Conservation (phyloP, 2,329 filamentous ascomycete genomes). For the Sphaerulina musiva region DNA sequence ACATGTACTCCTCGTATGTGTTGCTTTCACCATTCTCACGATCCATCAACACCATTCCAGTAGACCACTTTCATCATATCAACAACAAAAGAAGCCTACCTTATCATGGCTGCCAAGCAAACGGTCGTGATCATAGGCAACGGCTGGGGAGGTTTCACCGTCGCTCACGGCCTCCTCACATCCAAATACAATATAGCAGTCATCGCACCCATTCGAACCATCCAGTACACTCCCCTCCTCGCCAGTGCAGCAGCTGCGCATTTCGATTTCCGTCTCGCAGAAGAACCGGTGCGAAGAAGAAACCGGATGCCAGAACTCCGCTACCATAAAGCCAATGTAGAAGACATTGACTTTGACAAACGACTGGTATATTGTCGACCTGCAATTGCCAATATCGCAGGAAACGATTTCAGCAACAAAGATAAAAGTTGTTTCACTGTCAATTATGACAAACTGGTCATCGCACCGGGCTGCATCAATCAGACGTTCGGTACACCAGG, state of each 20-base stretch:
- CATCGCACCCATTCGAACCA: slow-evolving; percentile 40
- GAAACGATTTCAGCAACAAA: slow-evolving; percentile 21
- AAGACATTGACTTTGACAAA: slow-evolving; percentile 35
- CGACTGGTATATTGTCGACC: slow-evolving; percentile 35
- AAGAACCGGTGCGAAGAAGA: slow-evolving; percentile 40
- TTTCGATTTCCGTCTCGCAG: slow-evolving; percentile 42
- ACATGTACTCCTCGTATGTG: not conserved
- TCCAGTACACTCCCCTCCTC: slow-evolving; percentile 42
- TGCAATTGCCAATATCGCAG: slow-evolving; percentile 29
- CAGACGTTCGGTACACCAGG: slow-evolving; percentile 40
- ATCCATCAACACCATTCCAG: not conserved
- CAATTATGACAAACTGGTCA: slow-evolving; percentile 39
- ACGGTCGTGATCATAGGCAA: slow-evolving; percentile 33
- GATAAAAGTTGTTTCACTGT: slow-evolving; percentile 33
- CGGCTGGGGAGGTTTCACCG: slow-evolving; percentile 35
- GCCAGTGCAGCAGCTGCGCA: slow-evolving; percentile 42
- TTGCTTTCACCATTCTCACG: not conserved
- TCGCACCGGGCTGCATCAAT: slow-evolving; percentile 40
- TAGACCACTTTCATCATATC: not conserved
- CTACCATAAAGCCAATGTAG: slow-evolving; percentile 38
- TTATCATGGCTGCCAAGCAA: slow-evolving; percentile 10
- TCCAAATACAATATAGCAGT: slow-evolving; percentile 37
- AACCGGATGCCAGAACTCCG: slow-evolving; percentile 20
- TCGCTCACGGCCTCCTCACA: slow-evolving; percentile 33
- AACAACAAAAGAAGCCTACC: not conserved